Evolutionary conservation across 2,329 filamentous ascomycete genomes (phyloP).

Genomic region (Talaromyces sp.): DNA sequence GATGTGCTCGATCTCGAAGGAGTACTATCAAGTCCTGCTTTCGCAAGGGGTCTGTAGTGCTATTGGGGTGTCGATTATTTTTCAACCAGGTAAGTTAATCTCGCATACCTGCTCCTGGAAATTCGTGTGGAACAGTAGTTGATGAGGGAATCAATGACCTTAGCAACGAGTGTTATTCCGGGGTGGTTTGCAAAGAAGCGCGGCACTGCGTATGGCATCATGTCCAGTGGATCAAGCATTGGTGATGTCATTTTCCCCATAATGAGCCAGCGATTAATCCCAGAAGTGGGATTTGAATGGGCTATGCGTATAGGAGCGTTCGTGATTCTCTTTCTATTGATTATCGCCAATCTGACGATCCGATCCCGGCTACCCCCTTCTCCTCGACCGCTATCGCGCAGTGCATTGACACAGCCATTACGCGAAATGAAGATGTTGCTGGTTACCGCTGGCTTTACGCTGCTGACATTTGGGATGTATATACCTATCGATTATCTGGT

Average conservation of each 20-base stretch:
- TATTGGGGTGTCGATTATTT: conserved; percentile 52
- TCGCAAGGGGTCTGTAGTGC: conserved; percentile 52
- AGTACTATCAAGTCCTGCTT: conserved; percentile 54
- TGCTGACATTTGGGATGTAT: conserved; percentile 56
- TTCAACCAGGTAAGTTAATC: background rate
- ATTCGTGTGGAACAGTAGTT: too few relatives aligned
- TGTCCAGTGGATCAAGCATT: conserved; percentile 38
- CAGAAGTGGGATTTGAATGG: conserved; percentile 55
- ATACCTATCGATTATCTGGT: conserved; percentile 53
- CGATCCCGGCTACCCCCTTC: conserved; percentile 39
- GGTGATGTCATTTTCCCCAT: conserved; percentile 60
- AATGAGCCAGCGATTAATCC: conserved; percentile 57
- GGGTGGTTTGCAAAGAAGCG: conserved; percentile 6
- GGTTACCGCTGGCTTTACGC: conserved; percentile 43
- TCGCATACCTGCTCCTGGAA: too few relatives aligned
- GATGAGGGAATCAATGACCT: too few relatives aligned
- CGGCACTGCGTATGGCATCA: conserved; percentile 21
- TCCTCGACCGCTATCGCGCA: background rate
- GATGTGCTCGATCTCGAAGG: conserved; percentile 50
- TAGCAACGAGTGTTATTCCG: conserved; percentile 46
- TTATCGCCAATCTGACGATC: conserved; percentile 53
- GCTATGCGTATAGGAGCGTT: conserved; percentile 57
- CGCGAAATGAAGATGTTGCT: conserved; percentile 45
- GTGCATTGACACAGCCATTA: conserved; percentile 32
- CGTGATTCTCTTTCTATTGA: conserved; percentile 58